A percentile compares a stretch with the other conserved stretches of the same genome.
phyloP scores from a whole-genome alignment of 2,329 filamentous ascomycete species.

The Botryotinia calthae region DNA sequence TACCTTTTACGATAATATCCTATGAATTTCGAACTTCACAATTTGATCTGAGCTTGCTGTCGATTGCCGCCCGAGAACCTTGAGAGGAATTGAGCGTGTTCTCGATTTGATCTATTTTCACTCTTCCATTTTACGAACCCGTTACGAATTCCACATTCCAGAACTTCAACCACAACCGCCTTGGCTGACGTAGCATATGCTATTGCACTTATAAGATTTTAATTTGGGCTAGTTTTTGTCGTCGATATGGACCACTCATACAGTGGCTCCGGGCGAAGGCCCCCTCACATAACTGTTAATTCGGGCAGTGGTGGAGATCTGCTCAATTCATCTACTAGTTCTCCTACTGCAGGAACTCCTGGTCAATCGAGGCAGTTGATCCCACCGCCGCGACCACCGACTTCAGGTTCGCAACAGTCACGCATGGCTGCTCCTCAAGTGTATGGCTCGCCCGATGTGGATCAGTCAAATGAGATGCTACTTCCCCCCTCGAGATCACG shows the following conservation, averaged over 20 bases:
- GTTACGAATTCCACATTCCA: constrained; percentile 10
- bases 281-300: constrained; percentile 64
- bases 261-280: constrained; percentile 27
- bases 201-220: constrained; percentile 4
- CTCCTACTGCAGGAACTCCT: constrained; percentile 35
- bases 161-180: constrained; percentile 6
- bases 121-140: constrained; percentile 6
- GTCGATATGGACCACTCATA: constrained; percentile 20
- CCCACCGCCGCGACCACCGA: constrained; percentile 26
- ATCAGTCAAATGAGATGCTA: constrained; percentile 48
- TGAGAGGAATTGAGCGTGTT: neutral
- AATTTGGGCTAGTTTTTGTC: neutral
- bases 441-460: constrained; percentile 32
- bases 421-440: constrained; percentile 23
- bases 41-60: neutral
- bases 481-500: constrained; percentile 48
- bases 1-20: neutral
- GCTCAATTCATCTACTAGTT: constrained; percentile 41
- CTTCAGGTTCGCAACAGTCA: constrained; percentile 23
- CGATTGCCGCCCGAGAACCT: neutral
- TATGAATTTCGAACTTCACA: neutral
- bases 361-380: constrained; percentile 36
- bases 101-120: constrained; percentile 8
- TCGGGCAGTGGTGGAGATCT: constrained; percentile 53
- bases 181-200: constrained; percentile 16